Evolutionary conservation across 805 yeast genomes (phyloP).

Genomic region (Teunomyces stri): DNA sequence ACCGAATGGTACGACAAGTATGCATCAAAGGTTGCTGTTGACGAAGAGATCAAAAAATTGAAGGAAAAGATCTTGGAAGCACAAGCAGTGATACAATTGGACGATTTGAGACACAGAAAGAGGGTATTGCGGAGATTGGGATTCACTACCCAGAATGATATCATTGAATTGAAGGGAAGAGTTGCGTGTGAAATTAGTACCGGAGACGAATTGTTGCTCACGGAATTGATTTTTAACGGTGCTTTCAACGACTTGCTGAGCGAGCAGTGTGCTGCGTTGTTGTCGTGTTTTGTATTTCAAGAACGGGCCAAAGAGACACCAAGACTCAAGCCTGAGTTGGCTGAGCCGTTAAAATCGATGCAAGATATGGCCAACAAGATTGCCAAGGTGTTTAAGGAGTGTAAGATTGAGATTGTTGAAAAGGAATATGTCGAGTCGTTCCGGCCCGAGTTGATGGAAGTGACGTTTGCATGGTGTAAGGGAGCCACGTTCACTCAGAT

Average conservation of each 20-base stretch:
- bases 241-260: slow-evolving; percentile 84
- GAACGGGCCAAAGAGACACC: slow-evolving; percentile 90
- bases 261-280: slow-evolving; percentile 86
- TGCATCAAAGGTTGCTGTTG: slow-evolving; percentile 59
- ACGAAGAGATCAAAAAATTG: slow-evolving; percentile 54
- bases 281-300: slow-evolving; percentile 95
- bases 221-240: slow-evolving; percentile 94
- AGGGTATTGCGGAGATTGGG: slow-evolving; percentile 90
- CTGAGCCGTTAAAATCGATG: slow-evolving; percentile 87
- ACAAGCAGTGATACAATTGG: slow-evolving; percentile 88
- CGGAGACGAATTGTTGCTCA: slow-evolving; percentile 80
- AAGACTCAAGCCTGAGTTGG: slow-evolving; percentile 78
- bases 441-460: slow-evolving; percentile 94
- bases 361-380: slow-evolving; percentile 89
- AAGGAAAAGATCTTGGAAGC: slow-evolving; percentile 74
- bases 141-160: slow-evolving; percentile 80
- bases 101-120: slow-evolving; percentile 89
- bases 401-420: slow-evolving; percentile 85
- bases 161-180: slow-evolving; percentile 93
- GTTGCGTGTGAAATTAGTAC: slow-evolving; percentile 96
- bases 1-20: slow-evolving; percentile 64
- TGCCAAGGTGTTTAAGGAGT: slow-evolving; percentile 85
- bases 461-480: slow-evolving; percentile 93
- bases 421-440: slow-evolving; percentile 91
- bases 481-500: slow-evolving; percentile 96